Base-by-base conservation (phyloP, 2,329 filamentous ascomycete genomes). In the Penicillium nordicum region DNA sequence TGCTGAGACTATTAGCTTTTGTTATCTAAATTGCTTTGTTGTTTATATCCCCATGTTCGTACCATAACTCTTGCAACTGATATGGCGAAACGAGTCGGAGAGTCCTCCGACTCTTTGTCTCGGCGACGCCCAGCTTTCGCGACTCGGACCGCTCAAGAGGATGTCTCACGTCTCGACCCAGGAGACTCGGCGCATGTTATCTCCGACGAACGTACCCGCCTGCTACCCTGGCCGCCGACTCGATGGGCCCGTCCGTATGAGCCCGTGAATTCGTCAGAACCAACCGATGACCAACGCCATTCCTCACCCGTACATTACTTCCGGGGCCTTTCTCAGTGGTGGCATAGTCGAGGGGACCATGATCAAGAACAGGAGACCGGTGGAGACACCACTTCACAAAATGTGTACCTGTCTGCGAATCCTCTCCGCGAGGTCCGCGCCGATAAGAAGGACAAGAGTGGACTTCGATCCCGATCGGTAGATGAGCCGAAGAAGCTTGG, bases 401-500 rank as follows among this genome's bases (percentile, higher is more conserved):
- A 59, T 46, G 27, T 60, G 23, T 50, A 63, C 16, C 34, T 62
- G 14, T 56, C 62, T 46, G 49, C 64, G 40, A 65, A 63, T 11
- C 64, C 63, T 18, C 50, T 68, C 5, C 57, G 62, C 45, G 70
- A 72, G 11, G 62, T 63, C 30, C 66, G 64, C 29, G 38, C 63
- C 21, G 69, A 72, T 46, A 72, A 67, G 55, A 74, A 69, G 59
- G 72, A 73, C 49, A 69, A 64, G 51, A 54, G 57, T 55, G 58
- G 57, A 23, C 64, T 69, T 45, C 67, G 67, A 37, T 29, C 60
- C 55, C 67, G 66, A 34, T 49, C 63, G 23, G 53, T 57, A 21
- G 70, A 72, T 43, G 63, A 61, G 49, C 73, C 70, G 16, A 76
- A 82, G 64, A 94, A 94, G 75, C 80, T 95, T 55, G 89, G 89